Evolutionary conservation across 208 protist genomes (phyloP), one percentile per base, ranked within the genome.

Genomic region (Leishmania turanica): DNA sequence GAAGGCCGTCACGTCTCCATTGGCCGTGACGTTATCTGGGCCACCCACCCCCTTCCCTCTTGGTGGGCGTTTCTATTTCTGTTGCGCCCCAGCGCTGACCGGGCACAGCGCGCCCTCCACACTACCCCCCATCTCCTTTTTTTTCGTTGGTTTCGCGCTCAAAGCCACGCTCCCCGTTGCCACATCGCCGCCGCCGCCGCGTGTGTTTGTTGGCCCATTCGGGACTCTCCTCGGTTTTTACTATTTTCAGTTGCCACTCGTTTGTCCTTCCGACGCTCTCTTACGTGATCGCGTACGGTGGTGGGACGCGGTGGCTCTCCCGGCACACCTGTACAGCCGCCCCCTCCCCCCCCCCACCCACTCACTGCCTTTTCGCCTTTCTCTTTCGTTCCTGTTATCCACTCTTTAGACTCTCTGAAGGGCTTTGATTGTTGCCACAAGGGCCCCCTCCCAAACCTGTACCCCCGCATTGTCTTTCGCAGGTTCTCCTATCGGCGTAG

Each of bases 401-500:
- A 19, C 9, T 51, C 34, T 49, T 27, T 31, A 51, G 68, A 49
- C 54, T 77, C 71, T 49, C 13, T 77, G n/a, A 72, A 2, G 5
- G 78, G 21, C 37, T 83, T 79, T 69, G 77, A 75, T 73, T 87
- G 58, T 72, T 58, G 37, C 40, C 66, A 15, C 21, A 24, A 13
- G 69, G 11, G 2, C 45, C n/a, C 34, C 9, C 3, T 31, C 45
- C n/a, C 27, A 34, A 31, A 54, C 37, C 2, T 24, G 17, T 17
- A 13, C 27, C 66, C 45, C 9, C 42, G 34, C 69, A 51, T 53
- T 8, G 24, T 51, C 42, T 31, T 53, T 34, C 69, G 5, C 69
- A 17, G 11, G 31, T 37, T 31, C 66, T 51, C 24, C 47, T 31
- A 24, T 71, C 69, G 6, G 27, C 17, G 24, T 51, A 53, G 45